A percentile compares a stretch with the other conserved stretches of the same genome.
Evolutionary conservation across 306 rosid genomes (phyloP).

Genomic region (Medicago lupulina): DNA sequence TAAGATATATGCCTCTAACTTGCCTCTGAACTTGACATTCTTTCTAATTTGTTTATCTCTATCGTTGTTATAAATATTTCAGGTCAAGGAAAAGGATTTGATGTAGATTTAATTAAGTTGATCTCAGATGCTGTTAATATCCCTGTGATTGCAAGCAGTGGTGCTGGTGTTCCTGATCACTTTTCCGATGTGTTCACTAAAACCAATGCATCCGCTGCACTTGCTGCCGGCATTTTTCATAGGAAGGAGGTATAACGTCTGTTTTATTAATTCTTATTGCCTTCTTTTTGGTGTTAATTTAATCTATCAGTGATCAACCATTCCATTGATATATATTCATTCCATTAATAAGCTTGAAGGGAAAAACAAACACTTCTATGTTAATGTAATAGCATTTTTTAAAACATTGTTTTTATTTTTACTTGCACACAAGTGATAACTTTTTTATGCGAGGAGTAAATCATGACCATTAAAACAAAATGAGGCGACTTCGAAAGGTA

Average conservation of each 20-base stretch:
- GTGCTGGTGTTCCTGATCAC: constrained; percentile 84
- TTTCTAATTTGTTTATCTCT: constrained; percentile 22
- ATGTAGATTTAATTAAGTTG: constrained; percentile 67
- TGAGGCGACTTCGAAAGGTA: no score
- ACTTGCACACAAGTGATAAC: no score
- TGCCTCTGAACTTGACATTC: not conserved
- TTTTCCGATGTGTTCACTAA: constrained; percentile 79
- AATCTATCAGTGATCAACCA: no score
- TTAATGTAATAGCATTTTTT: no score
- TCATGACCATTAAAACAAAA: no score
- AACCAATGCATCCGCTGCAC: constrained; percentile 95
- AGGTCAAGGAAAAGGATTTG: constrained; percentile 99
- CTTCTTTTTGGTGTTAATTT: no score
- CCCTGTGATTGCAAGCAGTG: constrained; percentile 98
- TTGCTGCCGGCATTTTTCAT: constrained; percentile 98
- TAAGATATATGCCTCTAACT: constrained; percentile 2
- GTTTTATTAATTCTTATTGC: not conserved
- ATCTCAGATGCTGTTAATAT: constrained; percentile 86
- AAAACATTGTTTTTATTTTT: no score
- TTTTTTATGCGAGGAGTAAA: no score
- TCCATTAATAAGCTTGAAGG: no score
- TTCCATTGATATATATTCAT: no score
- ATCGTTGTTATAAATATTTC: constrained; percentile 38
- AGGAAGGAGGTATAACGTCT: constrained; percentile 78
- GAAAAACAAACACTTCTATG: no score